phyloP scores from a whole-genome alignment of 2,329 filamentous ascomycete species.

The Colletotrichum melonis region DNA sequence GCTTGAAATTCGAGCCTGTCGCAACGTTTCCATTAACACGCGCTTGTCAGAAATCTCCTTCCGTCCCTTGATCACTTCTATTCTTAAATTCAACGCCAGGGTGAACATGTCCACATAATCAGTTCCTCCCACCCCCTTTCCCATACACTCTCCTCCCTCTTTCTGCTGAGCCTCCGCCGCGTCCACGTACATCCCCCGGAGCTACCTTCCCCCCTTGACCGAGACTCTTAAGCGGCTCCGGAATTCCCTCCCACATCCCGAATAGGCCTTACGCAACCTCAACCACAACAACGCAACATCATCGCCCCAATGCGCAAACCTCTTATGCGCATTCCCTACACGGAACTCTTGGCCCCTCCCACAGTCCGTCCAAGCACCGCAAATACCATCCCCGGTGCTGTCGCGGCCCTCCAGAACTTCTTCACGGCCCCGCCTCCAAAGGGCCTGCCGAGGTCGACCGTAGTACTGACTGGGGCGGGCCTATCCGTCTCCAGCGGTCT shows the following conservation, averaged over 20 bases:
- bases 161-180: conserved; percentile 19
- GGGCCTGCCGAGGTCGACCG: conserved; percentile 59
- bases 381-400: conserved; percentile 75
- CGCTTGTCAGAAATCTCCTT: conserved; percentile 20
- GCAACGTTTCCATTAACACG: conserved; percentile 19
- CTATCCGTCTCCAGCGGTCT: conserved; percentile 94
- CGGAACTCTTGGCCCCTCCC: conserved; percentile 81
- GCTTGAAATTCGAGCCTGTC: conserved; percentile 16
- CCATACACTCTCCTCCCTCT: not conserved
- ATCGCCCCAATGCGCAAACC: conserved; percentile 69
- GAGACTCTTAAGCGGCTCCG: not conserved
- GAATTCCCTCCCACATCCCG: conserved; percentile 27
- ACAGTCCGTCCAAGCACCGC: conserved; percentile 80
- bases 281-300: not conserved
- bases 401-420: conserved; percentile 82
- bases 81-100: conserved; percentile 5
- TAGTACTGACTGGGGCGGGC: conserved; percentile 81
- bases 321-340: conserved; percentile 91
- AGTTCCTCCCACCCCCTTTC: not conserved
- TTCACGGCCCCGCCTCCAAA: conserved; percentile 70
- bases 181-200: conserved; percentile 12
- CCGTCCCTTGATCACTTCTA: conserved; percentile 20
- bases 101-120: conserved; percentile 4
- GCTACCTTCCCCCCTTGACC: conserved; percentile 14
- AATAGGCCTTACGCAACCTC: conserved; percentile 23